Percentiles rank a stretch among this genome's conserved stretches.
phyloP scores from a whole-genome alignment of 1,284 basidiomycete genomes.

The Omphalotus olearius region DNA sequence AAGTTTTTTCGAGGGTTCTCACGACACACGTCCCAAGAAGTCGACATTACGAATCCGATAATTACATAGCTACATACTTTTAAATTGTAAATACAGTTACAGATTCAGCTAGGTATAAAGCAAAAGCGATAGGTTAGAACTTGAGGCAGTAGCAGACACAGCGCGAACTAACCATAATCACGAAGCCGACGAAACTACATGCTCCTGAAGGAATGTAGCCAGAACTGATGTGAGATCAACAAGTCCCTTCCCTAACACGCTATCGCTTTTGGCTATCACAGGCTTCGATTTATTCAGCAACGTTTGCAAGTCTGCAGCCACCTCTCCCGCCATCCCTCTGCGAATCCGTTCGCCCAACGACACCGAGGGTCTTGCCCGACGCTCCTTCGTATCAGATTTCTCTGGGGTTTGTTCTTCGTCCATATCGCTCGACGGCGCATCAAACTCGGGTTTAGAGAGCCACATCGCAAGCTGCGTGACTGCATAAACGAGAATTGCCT shows the following conservation, averaged over 20 bases:
- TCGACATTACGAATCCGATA: not conserved
- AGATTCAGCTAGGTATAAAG: no score
- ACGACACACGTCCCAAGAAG: not conserved
- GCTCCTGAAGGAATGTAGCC: constrained; percentile 60
- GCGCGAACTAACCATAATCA: constrained; percentile 6
- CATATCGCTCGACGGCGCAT: constrained; percentile 36
- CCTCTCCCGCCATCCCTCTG: constrained; percentile 73
- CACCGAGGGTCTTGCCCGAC: constrained; percentile 40
- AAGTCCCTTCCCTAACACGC: constrained; percentile 33
- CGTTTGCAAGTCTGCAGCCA: constrained; percentile 67
- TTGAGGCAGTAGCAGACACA: no score
- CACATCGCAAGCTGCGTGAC: constrained; percentile 77
- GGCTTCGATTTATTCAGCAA: constrained; percentile 63
- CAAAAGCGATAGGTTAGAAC: no score
- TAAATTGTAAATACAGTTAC: not conserved
- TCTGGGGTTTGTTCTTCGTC: constrained; percentile 39
- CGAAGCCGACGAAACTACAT: constrained; percentile 32
- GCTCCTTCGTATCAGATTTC: constrained; percentile 37
- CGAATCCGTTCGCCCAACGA: constrained; percentile 61
- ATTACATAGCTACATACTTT: constrained; percentile 1
- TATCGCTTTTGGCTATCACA: constrained; percentile 51
- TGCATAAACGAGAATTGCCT: constrained; percentile 69
- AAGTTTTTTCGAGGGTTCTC: not conserved
- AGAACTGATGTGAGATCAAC: constrained; percentile 58
- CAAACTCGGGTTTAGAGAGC: constrained; percentile 65